Percentiles rank a stretch among this genome's conserved stretches.
phyloP scores from a whole-genome alignment of 352 stramenopile genomes.

The Halophytophthora batemanensis region DNA sequence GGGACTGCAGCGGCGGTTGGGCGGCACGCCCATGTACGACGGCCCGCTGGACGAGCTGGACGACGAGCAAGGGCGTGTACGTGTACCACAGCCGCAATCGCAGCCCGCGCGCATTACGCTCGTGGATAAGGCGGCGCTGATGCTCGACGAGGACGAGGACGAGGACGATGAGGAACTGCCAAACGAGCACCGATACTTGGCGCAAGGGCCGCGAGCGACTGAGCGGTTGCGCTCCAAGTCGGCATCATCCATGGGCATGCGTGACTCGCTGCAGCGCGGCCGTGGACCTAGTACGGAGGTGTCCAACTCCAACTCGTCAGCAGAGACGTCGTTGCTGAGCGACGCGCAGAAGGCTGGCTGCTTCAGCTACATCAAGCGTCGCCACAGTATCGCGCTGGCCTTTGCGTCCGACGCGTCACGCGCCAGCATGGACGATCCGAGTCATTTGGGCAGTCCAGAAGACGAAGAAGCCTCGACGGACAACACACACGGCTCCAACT shows the following conservation, averaged over 20 bases:
- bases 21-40: conserved; percentile 16
- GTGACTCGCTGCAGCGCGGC: conserved; percentile 9
- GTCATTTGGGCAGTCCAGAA: conserved; percentile 21
- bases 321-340: conserved; percentile 32
- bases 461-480: conserved; percentile 18
- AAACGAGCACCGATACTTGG: conserved; percentile 21
- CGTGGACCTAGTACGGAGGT: conserved; percentile 1
- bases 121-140: not conserved
- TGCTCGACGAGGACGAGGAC: not conserved
- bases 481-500: conserved; percentile 30
- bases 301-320: not conserved
- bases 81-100: too few species aligned
- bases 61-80: not conserved
- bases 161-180: conserved; percentile 1
- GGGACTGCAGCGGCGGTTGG: conserved; percentile 21
- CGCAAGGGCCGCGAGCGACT: conserved; percentile 8
- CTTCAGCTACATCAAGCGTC: conserved; percentile 79
- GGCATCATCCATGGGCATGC: conserved; percentile 11
- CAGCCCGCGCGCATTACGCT: not conserved
- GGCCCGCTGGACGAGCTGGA: not conserved
- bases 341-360: conserved; percentile 74
- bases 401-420: conserved; percentile 46
- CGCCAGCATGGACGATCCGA: conserved; percentile 25
- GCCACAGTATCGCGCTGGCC: conserved; percentile 66
- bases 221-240: conserved; percentile 27